Evolutionary conservation across 371 early-diverging fungal genomes (phyloP).

Genomic region (Mucor racemosus): DNA sequence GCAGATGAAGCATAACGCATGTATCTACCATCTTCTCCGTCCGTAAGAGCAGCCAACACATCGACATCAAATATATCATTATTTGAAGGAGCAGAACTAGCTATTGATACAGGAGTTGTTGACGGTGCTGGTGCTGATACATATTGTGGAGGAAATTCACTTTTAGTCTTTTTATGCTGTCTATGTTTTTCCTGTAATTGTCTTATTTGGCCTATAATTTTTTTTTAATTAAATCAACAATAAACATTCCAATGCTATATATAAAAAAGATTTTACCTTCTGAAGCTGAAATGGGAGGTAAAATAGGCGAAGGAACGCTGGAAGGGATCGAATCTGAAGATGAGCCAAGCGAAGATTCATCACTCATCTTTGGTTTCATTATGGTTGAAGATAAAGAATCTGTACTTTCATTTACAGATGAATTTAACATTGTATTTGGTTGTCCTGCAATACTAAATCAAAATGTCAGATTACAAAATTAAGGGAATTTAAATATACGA

Average conservation of each 20-base stretch:
- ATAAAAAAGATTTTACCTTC: conserved; percentile 9
- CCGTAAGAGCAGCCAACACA: conserved; percentile 63
- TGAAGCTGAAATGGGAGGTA: not conserved
- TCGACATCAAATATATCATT: conserved; percentile 54
- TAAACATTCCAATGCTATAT: not conserved
- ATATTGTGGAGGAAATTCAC: conserved; percentile 16
- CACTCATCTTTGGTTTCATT: not conserved
- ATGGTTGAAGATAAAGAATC: conserved; percentile 2
- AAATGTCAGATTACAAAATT: not conserved
- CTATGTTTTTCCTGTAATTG: not conserved
- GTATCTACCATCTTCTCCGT: conserved; percentile 73
- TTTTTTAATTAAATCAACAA: not conserved
- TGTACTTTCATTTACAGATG: not conserved
- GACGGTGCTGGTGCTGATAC: conserved; percentile 12
- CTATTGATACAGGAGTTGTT: not conserved
- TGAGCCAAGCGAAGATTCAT: not conserved
- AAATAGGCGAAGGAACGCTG: not conserved
- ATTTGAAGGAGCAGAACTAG: not conserved
- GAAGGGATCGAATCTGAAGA: not conserved
- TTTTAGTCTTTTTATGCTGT: not conserved
- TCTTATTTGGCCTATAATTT: conserved; percentile 2
- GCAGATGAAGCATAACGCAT: conserved; percentile 76
- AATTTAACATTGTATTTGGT: not conserved
- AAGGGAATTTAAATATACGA: not conserved
- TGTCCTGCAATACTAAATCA: not conserved